Percentiles rank a stretch among this genome's conserved stretches.
phyloP scores from a whole-genome alignment of 305 asterid species.

The Vinca major region DNA sequence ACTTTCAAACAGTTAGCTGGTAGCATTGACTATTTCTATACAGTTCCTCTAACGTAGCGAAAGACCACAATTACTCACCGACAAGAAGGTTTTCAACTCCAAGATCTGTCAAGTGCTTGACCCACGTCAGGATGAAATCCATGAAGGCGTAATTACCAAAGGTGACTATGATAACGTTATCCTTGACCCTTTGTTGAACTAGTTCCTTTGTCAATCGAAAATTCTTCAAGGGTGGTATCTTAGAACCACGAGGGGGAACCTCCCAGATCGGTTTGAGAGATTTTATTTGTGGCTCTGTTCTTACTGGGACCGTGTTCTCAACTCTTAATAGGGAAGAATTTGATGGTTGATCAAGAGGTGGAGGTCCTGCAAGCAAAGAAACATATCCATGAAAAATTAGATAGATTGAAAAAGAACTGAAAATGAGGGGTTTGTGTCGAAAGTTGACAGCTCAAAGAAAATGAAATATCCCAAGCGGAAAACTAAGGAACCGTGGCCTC shows the following conservation, averaged over 20 bases:
- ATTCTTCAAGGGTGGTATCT: constrained; percentile 65
- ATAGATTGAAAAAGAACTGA: background rate
- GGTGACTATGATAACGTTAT: constrained; percentile 68
- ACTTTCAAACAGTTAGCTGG: background rate
- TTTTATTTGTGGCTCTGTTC: constrained; percentile 23
- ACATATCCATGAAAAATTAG: constrained; percentile 9
- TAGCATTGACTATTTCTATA: background rate
- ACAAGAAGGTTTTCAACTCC: constrained; percentile 84
- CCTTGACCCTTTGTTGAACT: constrained; percentile 63
- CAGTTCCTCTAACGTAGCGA: constrained; percentile 9
- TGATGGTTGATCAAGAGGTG: constrained; percentile 30
- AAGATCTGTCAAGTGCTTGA: constrained; percentile 81
- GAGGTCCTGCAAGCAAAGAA: constrained; percentile 30
- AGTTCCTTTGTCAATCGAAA: constrained; percentile 72
- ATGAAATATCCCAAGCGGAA: background rate
- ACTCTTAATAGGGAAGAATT: constrained; percentile 32
- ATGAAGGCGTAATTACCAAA: constrained; percentile 96
- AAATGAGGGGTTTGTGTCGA: background rate
- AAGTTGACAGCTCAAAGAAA: background rate
- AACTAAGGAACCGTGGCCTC: background rate
- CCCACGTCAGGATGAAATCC: constrained; percentile 98
- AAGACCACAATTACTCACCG: constrained; percentile 43
- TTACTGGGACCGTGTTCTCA: constrained; percentile 18
- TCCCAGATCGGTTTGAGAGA: constrained; percentile 56
- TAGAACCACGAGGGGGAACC: constrained; percentile 70